Percentiles rank a stretch among this genome's conserved stretches.
Evolutionary conservation across 148 eudicot species (phyloP).

Genomic region (Talinum fruticosum): DNA sequence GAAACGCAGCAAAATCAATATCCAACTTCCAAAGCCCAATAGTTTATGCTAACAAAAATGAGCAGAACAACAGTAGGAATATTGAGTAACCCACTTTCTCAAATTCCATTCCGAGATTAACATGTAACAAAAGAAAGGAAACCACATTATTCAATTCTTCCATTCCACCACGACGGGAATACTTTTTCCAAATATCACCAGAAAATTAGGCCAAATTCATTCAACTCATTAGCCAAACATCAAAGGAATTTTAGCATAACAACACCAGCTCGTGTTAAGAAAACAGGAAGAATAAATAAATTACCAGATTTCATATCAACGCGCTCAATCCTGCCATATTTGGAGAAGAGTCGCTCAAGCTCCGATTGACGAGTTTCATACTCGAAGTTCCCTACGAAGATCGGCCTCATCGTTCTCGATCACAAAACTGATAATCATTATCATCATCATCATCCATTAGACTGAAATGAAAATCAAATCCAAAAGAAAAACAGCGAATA

Average conservation of each 20-base stretch:
- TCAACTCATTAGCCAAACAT: background rate
- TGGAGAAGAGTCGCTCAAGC: constrained; percentile 72
- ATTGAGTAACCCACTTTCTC: too few relatives aligned
- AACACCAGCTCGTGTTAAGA: background rate
- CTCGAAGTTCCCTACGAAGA: constrained; percentile 85
- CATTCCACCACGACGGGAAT: background rate
- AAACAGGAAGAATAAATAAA: background rate
- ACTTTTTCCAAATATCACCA: background rate
- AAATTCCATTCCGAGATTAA: background rate
- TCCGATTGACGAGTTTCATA: constrained; percentile 78
- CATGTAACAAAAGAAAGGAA: background rate
- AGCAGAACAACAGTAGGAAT: background rate
- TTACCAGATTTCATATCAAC: constrained; percentile 95
- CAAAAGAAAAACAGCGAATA: background rate
- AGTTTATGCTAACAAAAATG: background rate
- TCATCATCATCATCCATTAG: background rate
- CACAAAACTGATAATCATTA: background rate
- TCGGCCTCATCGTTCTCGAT: constrained; percentile 35
- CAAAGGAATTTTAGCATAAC: background rate
- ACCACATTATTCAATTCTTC: background rate
- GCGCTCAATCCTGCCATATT: constrained; percentile 81
- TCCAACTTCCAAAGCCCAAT: background rate
- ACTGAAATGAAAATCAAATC: background rate
- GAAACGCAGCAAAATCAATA: background rate
- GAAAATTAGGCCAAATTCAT: background rate